These are phyloP conservation scores for Ephemerocybe angulata DNA, from an alignment of 768 basidiomycete species.

Conservation along the genomic window DNA sequence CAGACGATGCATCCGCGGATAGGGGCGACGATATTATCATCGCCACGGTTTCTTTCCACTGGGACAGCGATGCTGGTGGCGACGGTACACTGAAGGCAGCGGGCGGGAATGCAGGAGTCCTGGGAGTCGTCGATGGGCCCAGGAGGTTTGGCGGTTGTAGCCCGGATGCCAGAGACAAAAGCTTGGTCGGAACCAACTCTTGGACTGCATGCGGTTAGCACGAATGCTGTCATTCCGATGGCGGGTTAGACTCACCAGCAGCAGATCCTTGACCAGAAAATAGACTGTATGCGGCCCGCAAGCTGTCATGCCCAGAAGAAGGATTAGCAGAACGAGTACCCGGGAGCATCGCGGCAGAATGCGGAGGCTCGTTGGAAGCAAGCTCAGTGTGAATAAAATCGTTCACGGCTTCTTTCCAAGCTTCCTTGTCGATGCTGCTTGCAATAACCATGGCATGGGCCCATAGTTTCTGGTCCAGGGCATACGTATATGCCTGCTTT, in stretches of 20 bases:
- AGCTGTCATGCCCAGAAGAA: conserved; percentile 59
- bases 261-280: conserved; percentile 80
- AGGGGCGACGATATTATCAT: conserved; percentile 77
- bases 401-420: conserved; percentile 87
- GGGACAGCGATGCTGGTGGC: conserved; percentile 59
- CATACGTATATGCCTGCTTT: conserved; percentile 81
- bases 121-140: conserved; percentile 41
- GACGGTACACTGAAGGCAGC: conserved; percentile 42
- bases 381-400: conserved; percentile 84
- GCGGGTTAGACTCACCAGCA: conserved; percentile 49
- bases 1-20: conserved; percentile 63
- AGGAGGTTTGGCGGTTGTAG: conserved; percentile 36
- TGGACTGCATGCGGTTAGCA: conserved; percentile 49
- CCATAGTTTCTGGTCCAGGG: conserved; percentile 88
- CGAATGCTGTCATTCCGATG: conserved; percentile 2
- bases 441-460: conserved; percentile 94
- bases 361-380: conserved; percentile 30
- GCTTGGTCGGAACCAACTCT: conserved; percentile 61
- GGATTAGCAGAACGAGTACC: conserved; percentile 12
- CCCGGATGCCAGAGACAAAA: conserved; percentile 40
- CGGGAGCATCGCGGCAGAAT: conserved; percentile 16
- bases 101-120: conserved; percentile 60
- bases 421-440: conserved; percentile 87
- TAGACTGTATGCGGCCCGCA: conserved; percentile 78
- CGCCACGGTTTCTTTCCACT: conserved; percentile 84